Base-by-base conservation (phyloP, 2,329 filamentous ascomycete genomes). In the Cercospora sp. region DNA sequence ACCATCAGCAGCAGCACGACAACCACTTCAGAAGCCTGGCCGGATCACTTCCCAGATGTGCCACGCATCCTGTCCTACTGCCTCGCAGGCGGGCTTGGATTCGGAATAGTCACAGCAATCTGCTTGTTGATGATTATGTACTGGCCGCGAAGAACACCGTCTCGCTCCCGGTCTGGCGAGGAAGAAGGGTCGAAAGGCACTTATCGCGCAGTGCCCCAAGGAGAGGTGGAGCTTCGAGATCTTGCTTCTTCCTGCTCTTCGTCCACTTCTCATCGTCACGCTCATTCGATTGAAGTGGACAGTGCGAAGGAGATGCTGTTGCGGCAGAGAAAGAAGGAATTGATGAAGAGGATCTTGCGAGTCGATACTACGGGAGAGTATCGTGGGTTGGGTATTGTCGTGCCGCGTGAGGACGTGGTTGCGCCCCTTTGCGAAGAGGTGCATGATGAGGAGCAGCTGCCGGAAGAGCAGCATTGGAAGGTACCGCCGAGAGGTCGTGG, bases 51-150 rank as follows among this genome's bases (percentile, higher is more conserved):
- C 10, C 68, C 68, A 12, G 61, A 69, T 40, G 49, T 67, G 5
- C 65, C 68, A 18, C 5, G 18, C 16, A 49, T 45, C 26, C 26
- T 53, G 12, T 62, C 51, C 24, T 64, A 34, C 34, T 26, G 40
- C 18, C 32, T 66, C 40, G 65, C 63, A 18, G 63, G 67, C 3
- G 53, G 45, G n/a, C 55, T 75, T 13, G 63, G 60, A 16, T 70
- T 75, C 40, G 68, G 64, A 2, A 43, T 74, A 18, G 37, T 73
- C 3, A 45, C 40, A 5, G 43, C 68, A 1, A 43, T 70, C 0
- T 62, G 74, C 9, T 69, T 77, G 0, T 71, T 69, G 60, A 66
- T 73, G 18, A 70, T 67, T 24, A 73, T 74, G 21, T 74, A 75
- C 37, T 72, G 73, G 5, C 65, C 71, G 9, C 58, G 51, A 28